Evolutionary conservation across 2,329 filamentous ascomycete genomes (phyloP), one percentile per base, ranked within the genome.

Genomic region (Biscogniauxia sp.): DNA sequence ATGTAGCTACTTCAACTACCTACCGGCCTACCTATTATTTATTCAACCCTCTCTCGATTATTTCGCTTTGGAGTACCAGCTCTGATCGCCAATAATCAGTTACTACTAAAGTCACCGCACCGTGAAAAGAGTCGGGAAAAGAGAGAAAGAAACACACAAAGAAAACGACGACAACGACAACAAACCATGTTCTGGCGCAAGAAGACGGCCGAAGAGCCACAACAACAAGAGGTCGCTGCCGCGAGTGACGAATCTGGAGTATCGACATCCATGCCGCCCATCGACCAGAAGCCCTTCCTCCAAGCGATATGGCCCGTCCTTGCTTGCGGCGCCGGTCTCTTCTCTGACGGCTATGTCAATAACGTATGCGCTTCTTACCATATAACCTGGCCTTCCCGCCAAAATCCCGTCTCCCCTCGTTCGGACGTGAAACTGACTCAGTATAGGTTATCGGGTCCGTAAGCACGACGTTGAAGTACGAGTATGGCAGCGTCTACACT

Each of bases 321-420:
- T 68, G 93, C 93, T 51, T 96, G 92, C 71, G 93, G 93, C 65
- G 91, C 93, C 56, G 93, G 93, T 70, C 82, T 97, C 1, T 97
- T 97, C 76, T 93, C 89, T 23, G 93, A 97, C 75, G 93, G 93
- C 17, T 97, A 97, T 75, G 85, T 97, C 72, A 96, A 96, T 77
- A 92, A 91, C 70, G 91, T 92, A 77, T 69, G 78, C 52, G 52
- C 57, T 52, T 28, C 25, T 28, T 53, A 26, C 32, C 32, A 15
- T 37, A 37, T 37, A 37, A 11, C 9, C 9, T 37, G 9, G 13
- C 9, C 3, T 45, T 17, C 17, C 37, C 13, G 13, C 11, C 37
- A 45, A 6, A n/a, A 17, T n/a, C 15, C 37, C 37, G 15, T n/a
- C 15, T 45, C 37, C 7, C 15, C 15, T 45, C 7, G 37, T 6